Evolutionary conservation across 768 basidiomycete genomes (phyloP), one percentile per base, ranked within the genome.

Genomic region (Pisolithus orientalis): DNA sequence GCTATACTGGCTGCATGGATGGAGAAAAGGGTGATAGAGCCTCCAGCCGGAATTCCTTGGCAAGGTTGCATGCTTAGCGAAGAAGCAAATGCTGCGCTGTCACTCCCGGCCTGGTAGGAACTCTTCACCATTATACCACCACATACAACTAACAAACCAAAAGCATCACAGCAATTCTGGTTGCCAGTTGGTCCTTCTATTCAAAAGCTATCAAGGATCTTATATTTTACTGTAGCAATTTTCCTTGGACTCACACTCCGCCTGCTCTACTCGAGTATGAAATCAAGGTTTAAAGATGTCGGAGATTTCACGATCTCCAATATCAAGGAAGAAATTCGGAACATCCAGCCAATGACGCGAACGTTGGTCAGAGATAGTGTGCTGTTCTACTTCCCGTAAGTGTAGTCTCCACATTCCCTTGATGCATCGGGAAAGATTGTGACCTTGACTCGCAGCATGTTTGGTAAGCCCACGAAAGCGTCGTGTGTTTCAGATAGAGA

Each of bases 101-200:
- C 63, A 6, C 60, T 63, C 25, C 49, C 47, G 17, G 57, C 60
- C 24, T 65, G 62, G 62, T 65, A 39, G 50, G 62, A 17, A 4
- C 6, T 44, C 17, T 7, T 13, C 11, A 2, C 8, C 2, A 2
- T 40, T 42, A 16, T 2, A 6, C 44, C 4, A 6, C 16, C 6
- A 16, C 21, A 6, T 21, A 28, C 38, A 0, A 34, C 47, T 65
- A 31, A 64, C 10, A 11, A 11, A 14, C 21, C 1, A 1, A 47
- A 40, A 63, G 63, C 63, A 6, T 65, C 17, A 43, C 9, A 17
- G 54, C 54, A 11, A 55, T 63, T 43, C 8, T 53, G 25, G 51
- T 62, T 6, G 49, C 57, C 13, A 62, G 62, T 65, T 21, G 31
- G 63, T 37, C 2, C 40, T 42, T 7, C 8, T 42, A 17, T 21